These are phyloP conservation scores for Hypomontagnella submonticulosa DNA, from an alignment of 495 filamentous ascomycete genomes.

Conservation along the genomic window DNA sequence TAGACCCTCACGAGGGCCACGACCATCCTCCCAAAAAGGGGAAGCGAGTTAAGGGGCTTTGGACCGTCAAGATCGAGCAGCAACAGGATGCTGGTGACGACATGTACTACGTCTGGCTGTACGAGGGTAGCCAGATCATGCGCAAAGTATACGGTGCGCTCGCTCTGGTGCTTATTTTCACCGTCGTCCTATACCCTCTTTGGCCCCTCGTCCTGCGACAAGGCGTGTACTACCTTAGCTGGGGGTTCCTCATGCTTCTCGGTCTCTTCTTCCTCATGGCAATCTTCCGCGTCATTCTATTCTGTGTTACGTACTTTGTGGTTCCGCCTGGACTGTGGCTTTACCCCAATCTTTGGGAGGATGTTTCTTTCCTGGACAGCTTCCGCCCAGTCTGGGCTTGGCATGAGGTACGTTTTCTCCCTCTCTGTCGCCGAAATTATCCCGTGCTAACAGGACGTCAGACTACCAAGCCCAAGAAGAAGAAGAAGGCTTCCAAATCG, in stretches of 20 bases:
- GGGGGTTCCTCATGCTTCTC: constrained; percentile 90
- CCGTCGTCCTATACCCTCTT: constrained; percentile 92
- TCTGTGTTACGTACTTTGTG: constrained; percentile 88
- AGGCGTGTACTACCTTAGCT: constrained; percentile 97
- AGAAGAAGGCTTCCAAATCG: constrained; percentile 64
- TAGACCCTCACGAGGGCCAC: constrained; percentile 80
- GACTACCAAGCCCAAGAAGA: constrained; percentile 69
- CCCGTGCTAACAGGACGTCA: constrained; percentile 45
- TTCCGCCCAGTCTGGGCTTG: constrained; percentile 98
- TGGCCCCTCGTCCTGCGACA: constrained; percentile 93
- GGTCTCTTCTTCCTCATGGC: constrained; percentile 98
- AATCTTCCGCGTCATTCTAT: constrained; percentile 95
- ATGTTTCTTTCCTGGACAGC: constrained; percentile 97
- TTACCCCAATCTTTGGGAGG: constrained; percentile 98
- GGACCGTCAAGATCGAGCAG: constrained; percentile 96
- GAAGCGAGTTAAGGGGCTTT: constrained; percentile 93
- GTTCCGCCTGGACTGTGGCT: constrained; percentile 92
- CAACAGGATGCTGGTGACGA: constrained; percentile 93
- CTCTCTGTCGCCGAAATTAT: constrained; percentile 3
- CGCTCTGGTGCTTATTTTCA: constrained; percentile 82
- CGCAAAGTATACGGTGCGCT: constrained; percentile 89
- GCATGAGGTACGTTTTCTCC: constrained; percentile 81
- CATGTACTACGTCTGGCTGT: constrained; percentile 96
- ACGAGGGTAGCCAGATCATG: constrained; percentile 93
- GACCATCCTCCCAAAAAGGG: constrained; percentile 72